Evolutionary conservation across 2,329 filamentous ascomycete genomes (phyloP).

Genomic region (Gaeumannomyces tritici): DNA sequence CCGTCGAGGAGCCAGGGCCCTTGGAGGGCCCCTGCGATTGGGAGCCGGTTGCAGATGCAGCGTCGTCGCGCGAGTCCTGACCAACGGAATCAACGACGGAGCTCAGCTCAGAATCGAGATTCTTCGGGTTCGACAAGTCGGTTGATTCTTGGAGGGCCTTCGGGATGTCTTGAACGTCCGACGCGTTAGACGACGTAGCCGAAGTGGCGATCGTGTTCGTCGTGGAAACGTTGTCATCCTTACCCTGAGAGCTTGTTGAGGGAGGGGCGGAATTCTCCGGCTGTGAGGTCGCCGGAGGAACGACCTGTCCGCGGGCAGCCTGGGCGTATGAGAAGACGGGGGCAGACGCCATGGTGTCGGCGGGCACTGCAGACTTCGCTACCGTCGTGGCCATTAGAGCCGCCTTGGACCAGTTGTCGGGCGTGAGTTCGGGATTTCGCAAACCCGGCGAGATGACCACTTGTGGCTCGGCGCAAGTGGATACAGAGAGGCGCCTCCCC

Average conservation of each 20-base stretch:
- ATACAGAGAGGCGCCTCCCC: slow-evolving; percentile 5
- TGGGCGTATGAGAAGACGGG: slow-evolving; percentile 86
- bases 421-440: not conserved
- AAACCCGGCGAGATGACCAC: not conserved
- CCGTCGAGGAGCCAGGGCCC: slow-evolving; percentile 47
- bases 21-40: slow-evolving; percentile 14
- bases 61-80: slow-evolving; percentile 11
- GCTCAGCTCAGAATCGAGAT: slow-evolving; percentile 16
- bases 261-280: slow-evolving; percentile 20
- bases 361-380: slow-evolving; percentile 2
- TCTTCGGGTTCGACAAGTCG: slow-evolving; percentile 15
- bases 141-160: slow-evolving; percentile 13
- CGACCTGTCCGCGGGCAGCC: slow-evolving; percentile 72
- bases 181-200: slow-evolving; percentile 25
- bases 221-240: slow-evolving; percentile 22
- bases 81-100: slow-evolving; percentile 16
- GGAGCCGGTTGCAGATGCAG: slow-evolving; percentile 5
- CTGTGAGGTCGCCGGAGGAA: slow-evolving; percentile 25
- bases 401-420: not conserved
- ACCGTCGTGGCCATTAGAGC: not conserved
- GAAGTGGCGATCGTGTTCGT: slow-evolving; percentile 16
- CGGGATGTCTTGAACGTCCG: slow-evolving; percentile 18
- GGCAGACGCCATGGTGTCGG: slow-evolving; percentile 37
- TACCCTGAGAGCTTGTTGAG: slow-evolving; percentile 20
- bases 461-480: slow-evolving; percentile 5